These are phyloP conservation scores for Hippophae gyantsensis DNA, from an alignment of 306 rosid genomes.

Conservation along the genomic window DNA sequence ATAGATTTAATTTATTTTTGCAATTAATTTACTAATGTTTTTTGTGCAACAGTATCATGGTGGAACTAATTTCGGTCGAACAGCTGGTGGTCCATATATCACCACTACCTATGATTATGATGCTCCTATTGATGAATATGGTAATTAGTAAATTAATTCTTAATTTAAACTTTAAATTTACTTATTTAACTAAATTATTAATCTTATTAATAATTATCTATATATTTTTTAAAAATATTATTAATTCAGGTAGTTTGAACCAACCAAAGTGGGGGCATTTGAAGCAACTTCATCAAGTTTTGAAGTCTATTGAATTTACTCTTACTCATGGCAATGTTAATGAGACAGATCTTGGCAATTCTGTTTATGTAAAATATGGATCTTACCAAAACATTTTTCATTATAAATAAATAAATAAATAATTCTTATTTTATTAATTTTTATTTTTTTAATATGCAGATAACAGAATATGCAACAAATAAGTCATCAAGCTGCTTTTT, in stretches of 20 bases:
- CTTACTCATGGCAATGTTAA: conserved; percentile 29
- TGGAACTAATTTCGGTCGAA: conserved; percentile 54
- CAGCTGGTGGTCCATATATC: conserved; percentile 49
- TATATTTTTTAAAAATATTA: neutral
- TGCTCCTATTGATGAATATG: conserved; percentile 57
- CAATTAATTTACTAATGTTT: too few species aligned
- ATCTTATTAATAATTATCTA: neutral
- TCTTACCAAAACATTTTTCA: neutral
- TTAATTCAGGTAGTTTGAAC: conserved; percentile 25
- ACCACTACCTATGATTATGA: conserved; percentile 50
- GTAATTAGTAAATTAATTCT: conserved; percentile 3
- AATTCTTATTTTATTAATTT: too few species aligned
- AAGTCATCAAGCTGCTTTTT: conserved; percentile 37
- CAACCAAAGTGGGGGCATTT: conserved; percentile 56
- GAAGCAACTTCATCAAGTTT: conserved; percentile 36
- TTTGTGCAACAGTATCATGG: conserved; percentile 39
- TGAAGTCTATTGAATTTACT: conserved; percentile 37
- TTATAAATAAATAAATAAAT: neutral
- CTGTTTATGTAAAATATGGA: conserved; percentile 23
- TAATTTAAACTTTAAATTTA: too few species aligned
- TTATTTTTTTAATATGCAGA: conserved; percentile 13
- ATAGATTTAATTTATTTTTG: neutral
- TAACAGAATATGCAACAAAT: conserved; percentile 28
- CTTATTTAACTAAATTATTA: too few species aligned
- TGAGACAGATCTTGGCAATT: conserved; percentile 27